Evolutionary conservation across 768 basidiomycete genomes (phyloP).

Genomic region (Lactifluus echinatus): DNA sequence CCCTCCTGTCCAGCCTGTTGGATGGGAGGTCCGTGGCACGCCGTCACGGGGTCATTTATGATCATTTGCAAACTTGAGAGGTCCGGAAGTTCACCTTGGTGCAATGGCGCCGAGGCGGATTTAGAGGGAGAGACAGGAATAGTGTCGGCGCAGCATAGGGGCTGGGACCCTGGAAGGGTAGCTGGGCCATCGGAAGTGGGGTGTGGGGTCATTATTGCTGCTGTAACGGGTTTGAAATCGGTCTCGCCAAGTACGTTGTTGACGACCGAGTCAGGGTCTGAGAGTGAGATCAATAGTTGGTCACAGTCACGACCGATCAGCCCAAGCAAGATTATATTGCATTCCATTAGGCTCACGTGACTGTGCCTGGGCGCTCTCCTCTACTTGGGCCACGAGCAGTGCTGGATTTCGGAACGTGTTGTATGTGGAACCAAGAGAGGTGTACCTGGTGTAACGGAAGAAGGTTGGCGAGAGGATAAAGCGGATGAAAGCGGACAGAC

Average conservation of each 20-base stretch:
- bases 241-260: neutral
- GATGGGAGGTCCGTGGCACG: constrained; percentile 5
- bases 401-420: constrained; percentile 94
- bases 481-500: constrained; percentile 30
- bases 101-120: neutral
- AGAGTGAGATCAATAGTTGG: no score
- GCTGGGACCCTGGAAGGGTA: neutral
- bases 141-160: neutral
- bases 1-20: neutral
- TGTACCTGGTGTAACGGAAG: constrained; percentile 53
- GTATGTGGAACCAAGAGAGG: constrained; percentile 90
- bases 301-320: neutral
- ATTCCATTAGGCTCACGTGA: neutral
- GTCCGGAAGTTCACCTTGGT: constrained; percentile 6
- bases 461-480: neutral
- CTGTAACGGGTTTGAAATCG: neutral
- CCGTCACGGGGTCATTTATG: neutral
- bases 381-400: constrained; percentile 33
- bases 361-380: constrained; percentile 21
- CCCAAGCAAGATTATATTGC: constrained; percentile 1
- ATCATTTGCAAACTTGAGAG: constrained; percentile 5
- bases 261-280: neutral
- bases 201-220: constrained; percentile 5
- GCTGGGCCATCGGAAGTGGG: neutral
- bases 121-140: neutral